Base-by-base conservation (phyloP, 108 stramenopile genomes). In the Cyclotella baltica region DNA sequence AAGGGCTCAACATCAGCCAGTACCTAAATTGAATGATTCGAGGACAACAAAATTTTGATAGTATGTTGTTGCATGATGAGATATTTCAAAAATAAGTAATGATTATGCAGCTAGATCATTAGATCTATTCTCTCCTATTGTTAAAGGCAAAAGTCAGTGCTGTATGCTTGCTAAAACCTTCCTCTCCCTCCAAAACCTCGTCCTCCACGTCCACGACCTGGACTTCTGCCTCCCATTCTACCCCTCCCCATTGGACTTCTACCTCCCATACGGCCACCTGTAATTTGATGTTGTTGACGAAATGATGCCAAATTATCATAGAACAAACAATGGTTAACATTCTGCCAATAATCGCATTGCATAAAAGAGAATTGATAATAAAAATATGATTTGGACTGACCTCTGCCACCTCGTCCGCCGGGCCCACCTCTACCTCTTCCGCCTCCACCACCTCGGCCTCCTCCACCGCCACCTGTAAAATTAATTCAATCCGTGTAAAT, bases 391-490 rank as follows among this genome's bases (percentile, higher is more conserved):
- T 51, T 27, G 20, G 65, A 70, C 43, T 75, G 75, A 53, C 88
- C 65, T 38, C 90, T 83, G 27, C 87, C 87, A 46, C 85, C 88
- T 40, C 91, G 59, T 68, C 86, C 83, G 10, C 80, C 50, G 11
- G 85, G 63, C 43, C 87, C 77, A 27, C 88, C 88, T 27, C 87
- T 59, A 34, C 90, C 86, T 33, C 87, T 72, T 20, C 87, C 76
- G n/a, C 92, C 63, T 30, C 90, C 81, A 40, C 96, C 85, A 37
- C 94, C 84, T n/a, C 89, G 76, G 25, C 90, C 81, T 48, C 96
- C 87, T 50, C 94, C 86, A 28, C 89, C 77, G 9, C 93, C 92
- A 22, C 91, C 88, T 55, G 0, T 5, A 67, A 66, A 30, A 69
- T 65, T 57, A 55, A 38, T 25, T 55, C 55, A 52, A 20, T 20